Percentiles rank a stretch among this genome's conserved stretches.
phyloP scores from a whole-genome alignment of 208 protist genomes.

The Leptomonas pyrrhocoris region DNA sequence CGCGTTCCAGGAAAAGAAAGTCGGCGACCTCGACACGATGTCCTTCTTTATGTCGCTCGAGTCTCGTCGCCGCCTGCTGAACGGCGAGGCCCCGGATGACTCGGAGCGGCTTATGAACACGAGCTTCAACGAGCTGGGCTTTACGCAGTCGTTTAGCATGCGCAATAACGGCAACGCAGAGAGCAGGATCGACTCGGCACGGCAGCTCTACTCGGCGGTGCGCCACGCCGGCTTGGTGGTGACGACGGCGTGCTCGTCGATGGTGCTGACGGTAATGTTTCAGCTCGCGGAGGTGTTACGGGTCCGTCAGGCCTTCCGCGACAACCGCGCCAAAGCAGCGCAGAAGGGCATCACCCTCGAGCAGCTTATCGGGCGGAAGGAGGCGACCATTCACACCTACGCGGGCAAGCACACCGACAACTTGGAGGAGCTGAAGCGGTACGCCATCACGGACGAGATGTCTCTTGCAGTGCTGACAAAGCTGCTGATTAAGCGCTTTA shows the following conservation, averaged over 20 bases:
- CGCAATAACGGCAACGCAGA: background rate
- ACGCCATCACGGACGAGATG: constrained; percentile 45
- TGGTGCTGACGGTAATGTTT: constrained; percentile 51
- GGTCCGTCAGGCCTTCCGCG: constrained; percentile 30
- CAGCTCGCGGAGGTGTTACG: constrained; percentile 49
- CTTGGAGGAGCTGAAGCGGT: constrained; percentile 41
- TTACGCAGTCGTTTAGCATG: constrained; percentile 6
- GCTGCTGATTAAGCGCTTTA: constrained; percentile 37
- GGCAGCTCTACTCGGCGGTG: constrained; percentile 43
- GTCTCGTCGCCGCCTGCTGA: constrained; percentile 37
- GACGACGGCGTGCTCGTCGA: constrained; percentile 53
- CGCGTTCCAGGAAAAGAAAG: constrained; percentile 32
- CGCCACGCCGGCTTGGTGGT: constrained; percentile 46
- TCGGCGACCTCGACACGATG: constrained; percentile 25
- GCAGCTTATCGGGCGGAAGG: constrained; percentile 23
- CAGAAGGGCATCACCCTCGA: constrained; percentile 33
- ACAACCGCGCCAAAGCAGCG: constrained; percentile 26
- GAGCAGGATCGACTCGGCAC: constrained; percentile 12
- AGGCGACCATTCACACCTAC: constrained; percentile 24
- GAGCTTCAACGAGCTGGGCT: background rate
- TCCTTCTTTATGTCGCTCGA: constrained; percentile 56
- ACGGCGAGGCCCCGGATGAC: constrained; percentile 14
- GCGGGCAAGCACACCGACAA: constrained; percentile 29
- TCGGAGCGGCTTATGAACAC: background rate
- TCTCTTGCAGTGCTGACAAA: constrained; percentile 35